Conservation (phyloP, 495 filamentous ascomycete genomes). For the Tetracladium setigerum region DNA sequence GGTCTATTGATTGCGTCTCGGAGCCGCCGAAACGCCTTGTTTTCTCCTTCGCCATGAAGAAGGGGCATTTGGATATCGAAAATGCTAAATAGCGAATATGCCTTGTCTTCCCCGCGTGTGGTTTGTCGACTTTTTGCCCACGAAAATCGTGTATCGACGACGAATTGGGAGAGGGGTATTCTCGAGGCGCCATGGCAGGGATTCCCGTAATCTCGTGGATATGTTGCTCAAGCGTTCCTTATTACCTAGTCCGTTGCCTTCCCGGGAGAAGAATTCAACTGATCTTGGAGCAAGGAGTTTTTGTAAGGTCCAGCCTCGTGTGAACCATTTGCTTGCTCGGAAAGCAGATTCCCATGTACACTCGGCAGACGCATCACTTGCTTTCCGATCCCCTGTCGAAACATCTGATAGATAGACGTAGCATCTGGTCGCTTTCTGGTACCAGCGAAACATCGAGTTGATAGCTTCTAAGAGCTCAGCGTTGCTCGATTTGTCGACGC, state of each 20-base stretch:
- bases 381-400: neutral
- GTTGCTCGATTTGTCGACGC: too few relatives aligned
- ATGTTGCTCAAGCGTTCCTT: neutral
- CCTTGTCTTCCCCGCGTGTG: slow-evolving; percentile 13
- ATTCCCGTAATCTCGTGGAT: slow-evolving; percentile 4
- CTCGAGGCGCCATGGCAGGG: neutral
- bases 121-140: neutral
- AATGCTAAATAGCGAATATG: slow-evolving; percentile 20
- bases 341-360: slow-evolving; percentile 7
- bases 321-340: slow-evolving; percentile 2
- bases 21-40: slow-evolving; percentile 20
- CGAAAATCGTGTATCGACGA: neutral
- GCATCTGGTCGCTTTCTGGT: too few relatives aligned
- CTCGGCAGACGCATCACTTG: neutral
- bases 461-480: too few relatives aligned
- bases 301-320: neutral
- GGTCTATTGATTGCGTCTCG: slow-evolving; percentile 19
- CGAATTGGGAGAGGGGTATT: too few relatives aligned
- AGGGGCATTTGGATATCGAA: slow-evolving; percentile 23
- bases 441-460: too few relatives aligned
- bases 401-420: too few relatives aligned
- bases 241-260: neutral
- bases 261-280: neutral
- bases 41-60: slow-evolving; percentile 23
- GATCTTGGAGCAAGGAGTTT: neutral